Base-by-base conservation (phyloP, 345 rosid genomes). In the Eucalyptus tenuipes region DNA sequence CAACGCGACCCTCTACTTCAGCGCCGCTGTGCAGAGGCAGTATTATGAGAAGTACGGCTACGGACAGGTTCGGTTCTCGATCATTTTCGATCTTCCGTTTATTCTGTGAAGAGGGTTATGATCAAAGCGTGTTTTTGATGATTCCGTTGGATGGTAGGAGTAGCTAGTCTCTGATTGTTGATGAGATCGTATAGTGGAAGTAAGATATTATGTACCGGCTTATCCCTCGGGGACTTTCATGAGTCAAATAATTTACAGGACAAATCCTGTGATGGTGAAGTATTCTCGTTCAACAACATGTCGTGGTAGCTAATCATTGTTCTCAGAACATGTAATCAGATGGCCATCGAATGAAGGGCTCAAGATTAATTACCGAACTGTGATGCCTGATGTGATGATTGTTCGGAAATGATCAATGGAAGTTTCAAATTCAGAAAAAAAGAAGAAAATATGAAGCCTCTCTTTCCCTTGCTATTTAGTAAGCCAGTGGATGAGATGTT, bases 1-100 rank as follows among this genome's bases (percentile, higher is more conserved):
- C 95, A 97, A 96, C 88, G 94, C 94, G 52, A 93, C 93, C 89
- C 98, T 97, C 92, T 97, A 92, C 97, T 97, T 97, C 88, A 96
- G 98, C 86, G 90, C 96, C 24, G 90, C 93, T 87, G 93, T 96
- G 27, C 98, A 95, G 92, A 87, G 94, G 86, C 99, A 97, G 94
- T 97, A 97, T 92, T 92, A 91, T 8, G 92, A 96, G 53, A 95
- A 95, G 85, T 97, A 94, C 88, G 99, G 99, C 90, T 86, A 71
- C 82, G 91, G 89, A 47, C 87, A 94, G 95, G 95, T 94, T 55
- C 44, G 91, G 18, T n/a, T 85, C 11, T 37, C 49, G 16, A 49
- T 87, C 88, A 45, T 49, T 48, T 48, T 49, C 40, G 20, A 33
- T 48, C 80, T n/a, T 48, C 49, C 20, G 49, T 4, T 87, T 12